Evolutionary conservation across 306 rosid species (phyloP), one percentile per base, ranked within the genome.

Genomic region (Pterocarpus santalinus): DNA sequence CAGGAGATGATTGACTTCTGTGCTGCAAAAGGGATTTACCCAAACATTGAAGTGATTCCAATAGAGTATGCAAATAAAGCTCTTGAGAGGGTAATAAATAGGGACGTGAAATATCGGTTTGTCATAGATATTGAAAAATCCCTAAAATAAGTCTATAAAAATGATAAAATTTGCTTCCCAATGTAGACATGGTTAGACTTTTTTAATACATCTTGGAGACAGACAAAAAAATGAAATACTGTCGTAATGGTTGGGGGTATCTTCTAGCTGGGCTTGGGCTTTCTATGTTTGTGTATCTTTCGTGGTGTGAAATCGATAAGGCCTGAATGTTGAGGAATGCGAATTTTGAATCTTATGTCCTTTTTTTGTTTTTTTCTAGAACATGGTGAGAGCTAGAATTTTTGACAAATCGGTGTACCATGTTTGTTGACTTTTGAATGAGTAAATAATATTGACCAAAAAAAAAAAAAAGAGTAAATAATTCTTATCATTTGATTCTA

Each of bases 1-100:
- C 90, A 88, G 62, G 92, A 90, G 88, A 90, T 90, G 94, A 81
- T 88, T 3, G 80, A 88, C 82, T 92, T 90, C 82, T 92, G 97
- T 66, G 93, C 90, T 35, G 85, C 90, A 76, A 74, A 81, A 3
- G 85, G 55, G 66, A 79, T 92, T 36, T 73, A 90, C 63, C 97
- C 94, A 7, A 84, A 80, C 30, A 87, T 92, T 63, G 94, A 92
- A 85, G 85, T 92, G 44, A 69, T 92, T 81, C 92, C 92, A 55
- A 90, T 92, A 76, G 88, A 90, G 14, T 88, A 85, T 73, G 89
- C 90, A 58, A 91, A 85, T 70, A 91, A 90, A 81, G 97, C 94
- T 22, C 83, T 91, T 14, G 88, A 90, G 74, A 87, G 97, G 85
- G 77, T 91, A 22, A 34, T 84, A 32, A 87, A 88, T 36, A 90